Evolutionary conservation across 495 filamentous ascomycete genomes (phyloP).

Genomic region (Podospora didyma): DNA sequence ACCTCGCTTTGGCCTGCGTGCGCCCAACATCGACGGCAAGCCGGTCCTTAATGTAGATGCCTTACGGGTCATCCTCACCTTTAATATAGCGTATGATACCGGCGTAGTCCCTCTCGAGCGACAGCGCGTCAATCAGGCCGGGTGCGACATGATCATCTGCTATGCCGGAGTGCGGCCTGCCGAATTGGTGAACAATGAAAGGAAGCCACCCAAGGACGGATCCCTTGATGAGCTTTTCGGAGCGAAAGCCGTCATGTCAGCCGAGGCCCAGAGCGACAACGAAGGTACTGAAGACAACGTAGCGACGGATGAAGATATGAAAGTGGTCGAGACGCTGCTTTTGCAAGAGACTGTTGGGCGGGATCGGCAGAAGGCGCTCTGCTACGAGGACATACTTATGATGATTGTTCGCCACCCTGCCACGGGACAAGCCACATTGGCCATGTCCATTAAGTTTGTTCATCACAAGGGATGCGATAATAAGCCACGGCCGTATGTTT

Average conservation of each 20-base stretch:
- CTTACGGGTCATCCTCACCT: conserved; percentile 17
- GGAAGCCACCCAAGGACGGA: conserved; percentile 15
- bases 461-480: conserved; percentile 23
- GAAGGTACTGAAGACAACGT: neutral
- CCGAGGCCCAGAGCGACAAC: neutral
- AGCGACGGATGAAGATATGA: conserved; percentile 1
- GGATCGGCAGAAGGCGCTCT: conserved; percentile 20
- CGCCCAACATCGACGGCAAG: conserved; percentile 27
- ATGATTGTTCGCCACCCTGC: conserved; percentile 22
- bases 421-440: conserved; percentile 13
- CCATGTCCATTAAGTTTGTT: conserved; percentile 23
- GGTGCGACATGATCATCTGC: conserved; percentile 8
- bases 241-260: neutral
- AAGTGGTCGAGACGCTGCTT: conserved; percentile 4
- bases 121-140: conserved; percentile 10
- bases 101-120: conserved; percentile 20
- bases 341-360: conserved; percentile 2
- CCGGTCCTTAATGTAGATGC: conserved; percentile 20
- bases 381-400: conserved; percentile 24
- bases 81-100: conserved; percentile 25
- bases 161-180: conserved; percentile 14
- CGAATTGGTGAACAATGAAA: conserved; percentile 16
- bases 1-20: conserved; percentile 27
- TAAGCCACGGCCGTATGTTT: conserved; percentile 25
- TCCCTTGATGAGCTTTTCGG: conserved; percentile 13